Conservation (phyloP, 2,329 filamentous ascomycete genomes). For the Talaromyces islandicus region DNA sequence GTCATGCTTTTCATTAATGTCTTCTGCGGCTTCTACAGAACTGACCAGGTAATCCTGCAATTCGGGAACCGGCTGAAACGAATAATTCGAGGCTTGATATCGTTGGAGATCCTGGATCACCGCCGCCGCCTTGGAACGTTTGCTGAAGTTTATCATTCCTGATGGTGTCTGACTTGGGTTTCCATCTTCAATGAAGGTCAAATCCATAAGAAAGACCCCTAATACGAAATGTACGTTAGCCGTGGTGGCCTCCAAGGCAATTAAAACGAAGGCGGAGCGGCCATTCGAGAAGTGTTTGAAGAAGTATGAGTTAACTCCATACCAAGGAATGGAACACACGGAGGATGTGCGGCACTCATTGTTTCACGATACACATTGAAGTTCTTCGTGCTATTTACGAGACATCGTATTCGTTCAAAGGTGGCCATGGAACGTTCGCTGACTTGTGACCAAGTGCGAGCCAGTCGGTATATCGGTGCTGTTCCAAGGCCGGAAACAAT, state of each 20-base stretch:
- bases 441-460: constrained; percentile 85
- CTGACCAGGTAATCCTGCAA: background rate
- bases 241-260: constrained; percentile 49
- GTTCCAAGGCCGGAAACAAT: constrained; percentile 91
- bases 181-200: constrained; percentile 94
- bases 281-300: too few species aligned
- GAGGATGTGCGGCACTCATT: background rate
- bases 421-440: constrained; percentile 69
- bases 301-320: background rate
- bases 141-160: constrained; percentile 66
- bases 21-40: constrained; percentile 74
- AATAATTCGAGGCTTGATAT: background rate
- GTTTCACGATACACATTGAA: background rate
- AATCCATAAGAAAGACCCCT: constrained; percentile 90
- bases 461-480: constrained; percentile 83
- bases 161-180: constrained; percentile 90
- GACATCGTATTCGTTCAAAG: constrained; percentile 75
- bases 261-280: too few species aligned
- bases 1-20: constrained; percentile 97
- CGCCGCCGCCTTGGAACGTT: background rate
- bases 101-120: background rate
- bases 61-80: background rate
- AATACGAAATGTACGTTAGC: constrained; percentile 82
- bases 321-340: background rate
- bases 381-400: constrained; percentile 54